These are phyloP conservation scores for Tulasnella sp. DNA, from an alignment of 768 basidiomycete species.

Conservation along the genomic window DNA sequence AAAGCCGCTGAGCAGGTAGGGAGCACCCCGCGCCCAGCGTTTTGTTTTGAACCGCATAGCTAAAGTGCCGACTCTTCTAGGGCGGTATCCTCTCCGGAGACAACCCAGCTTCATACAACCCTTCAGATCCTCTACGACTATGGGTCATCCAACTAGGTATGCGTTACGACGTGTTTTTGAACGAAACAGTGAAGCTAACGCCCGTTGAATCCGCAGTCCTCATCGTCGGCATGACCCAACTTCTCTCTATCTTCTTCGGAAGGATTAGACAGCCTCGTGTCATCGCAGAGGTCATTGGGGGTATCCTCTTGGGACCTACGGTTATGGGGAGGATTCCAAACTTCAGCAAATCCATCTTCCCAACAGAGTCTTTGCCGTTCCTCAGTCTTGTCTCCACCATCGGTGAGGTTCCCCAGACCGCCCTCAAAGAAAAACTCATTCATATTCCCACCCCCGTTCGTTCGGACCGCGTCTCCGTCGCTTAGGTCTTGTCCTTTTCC, in stretches of 20 bases:
- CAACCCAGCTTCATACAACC: slow-evolving; percentile 63
- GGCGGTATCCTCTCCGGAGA: slow-evolving; percentile 74
- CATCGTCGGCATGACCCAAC: slow-evolving; percentile 74
- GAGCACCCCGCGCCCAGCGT: not conserved
- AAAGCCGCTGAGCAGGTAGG: slow-evolving; percentile 25
- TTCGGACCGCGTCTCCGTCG: not conserved
- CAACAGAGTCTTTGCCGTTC: slow-evolving; percentile 44
- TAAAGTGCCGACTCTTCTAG: slow-evolving; percentile 40
- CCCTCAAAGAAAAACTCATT: slow-evolving; percentile 3
- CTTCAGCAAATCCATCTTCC: slow-evolving; percentile 51
- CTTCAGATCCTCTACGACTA: slow-evolving; percentile 63
- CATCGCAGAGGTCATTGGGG: slow-evolving; percentile 88
- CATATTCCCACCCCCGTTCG: slow-evolving; percentile 30
- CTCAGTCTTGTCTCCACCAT: slow-evolving; percentile 72
- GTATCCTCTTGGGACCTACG: slow-evolving; percentile 70
- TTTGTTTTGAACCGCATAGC: slow-evolving; percentile 8
- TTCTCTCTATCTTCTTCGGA: slow-evolving; percentile 60
- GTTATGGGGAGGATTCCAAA: slow-evolving; percentile 76
- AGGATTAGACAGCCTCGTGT: slow-evolving; percentile 86
- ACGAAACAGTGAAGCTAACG: slow-evolving; percentile 28
- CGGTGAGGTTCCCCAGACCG: slow-evolving; percentile 40
- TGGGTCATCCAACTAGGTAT: slow-evolving; percentile 67
- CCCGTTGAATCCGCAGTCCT: slow-evolving; percentile 49
- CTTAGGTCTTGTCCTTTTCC: slow-evolving; percentile 59
- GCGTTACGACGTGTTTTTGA: not conserved